A percentile compares a stretch with the other conserved stretches of the same genome.
These are phyloP conservation scores for Nyssa sinensis DNA, from an alignment of 148 eudicot genomes.

Conservation along the genomic window DNA sequence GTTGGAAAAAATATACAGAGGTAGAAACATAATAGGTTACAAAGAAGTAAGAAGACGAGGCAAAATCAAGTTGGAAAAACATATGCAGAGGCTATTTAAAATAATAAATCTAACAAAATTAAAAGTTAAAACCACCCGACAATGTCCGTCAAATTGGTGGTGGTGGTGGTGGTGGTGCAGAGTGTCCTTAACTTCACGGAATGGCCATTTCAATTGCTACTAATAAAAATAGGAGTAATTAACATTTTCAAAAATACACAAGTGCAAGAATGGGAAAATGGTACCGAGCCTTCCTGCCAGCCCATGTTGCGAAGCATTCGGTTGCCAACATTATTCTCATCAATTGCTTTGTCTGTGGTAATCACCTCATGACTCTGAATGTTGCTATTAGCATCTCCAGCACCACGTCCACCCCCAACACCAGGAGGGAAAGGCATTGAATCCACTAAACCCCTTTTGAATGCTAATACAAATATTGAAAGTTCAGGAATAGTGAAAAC, in stretches of 20 bases:
- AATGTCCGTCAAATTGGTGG: neutral
- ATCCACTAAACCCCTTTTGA: conserved; percentile 67
- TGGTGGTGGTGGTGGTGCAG: too few species aligned
- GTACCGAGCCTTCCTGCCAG: conserved; percentile 99
- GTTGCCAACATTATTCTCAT: conserved; percentile 96
- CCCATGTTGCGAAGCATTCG: conserved; percentile 99
- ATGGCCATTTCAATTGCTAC: neutral
- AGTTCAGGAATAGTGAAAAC: conserved; percentile 43
- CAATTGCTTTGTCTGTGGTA: conserved; percentile 82
- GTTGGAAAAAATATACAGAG: neutral
- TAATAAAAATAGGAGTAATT: neutral
- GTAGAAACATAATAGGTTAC: too few species aligned
- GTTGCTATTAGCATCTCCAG: conserved; percentile 44
- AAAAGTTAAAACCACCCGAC: neutral
- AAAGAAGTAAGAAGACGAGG: too few species aligned
- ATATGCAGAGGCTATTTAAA: neutral
- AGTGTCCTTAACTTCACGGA: neutral
- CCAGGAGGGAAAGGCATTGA: conserved; percentile 99
- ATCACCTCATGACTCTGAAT: conserved; percentile 73
- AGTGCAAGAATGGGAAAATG: conserved; percentile 33
- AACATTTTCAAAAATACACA: neutral
- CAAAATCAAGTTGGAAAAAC: neutral
- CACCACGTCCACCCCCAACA: conserved; percentile 81
- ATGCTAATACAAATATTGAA: conserved; percentile 72
- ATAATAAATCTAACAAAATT: conserved; percentile 1